These are phyloP conservation scores for Psilocybe tampanensis DNA, from an alignment of 768 basidiomycete genomes.

Conservation along the genomic window DNA sequence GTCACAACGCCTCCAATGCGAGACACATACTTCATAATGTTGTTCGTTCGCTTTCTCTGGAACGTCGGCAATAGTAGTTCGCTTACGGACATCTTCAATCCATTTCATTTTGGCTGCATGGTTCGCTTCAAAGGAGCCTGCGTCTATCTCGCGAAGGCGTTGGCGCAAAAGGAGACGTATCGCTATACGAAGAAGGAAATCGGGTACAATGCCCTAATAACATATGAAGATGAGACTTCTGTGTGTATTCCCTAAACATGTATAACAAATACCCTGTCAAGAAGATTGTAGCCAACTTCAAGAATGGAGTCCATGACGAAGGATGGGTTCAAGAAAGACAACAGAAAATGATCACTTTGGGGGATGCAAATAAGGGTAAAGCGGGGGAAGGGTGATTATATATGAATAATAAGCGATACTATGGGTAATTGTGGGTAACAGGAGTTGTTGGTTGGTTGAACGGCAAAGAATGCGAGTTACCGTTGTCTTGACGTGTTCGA, in stretches of 20 bases:
- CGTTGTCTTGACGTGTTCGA: constrained; percentile 12
- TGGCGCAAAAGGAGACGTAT: constrained; percentile 48
- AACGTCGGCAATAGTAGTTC: constrained; percentile 57
- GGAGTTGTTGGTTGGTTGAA: neutral
- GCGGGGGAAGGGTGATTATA: neutral
- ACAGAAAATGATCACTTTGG: neutral
- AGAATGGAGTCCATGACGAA: constrained; percentile 51
- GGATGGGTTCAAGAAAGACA: constrained; percentile 43
- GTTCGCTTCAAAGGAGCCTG: constrained; percentile 59
- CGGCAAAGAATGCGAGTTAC: constrained; percentile 7
- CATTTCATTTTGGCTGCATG: constrained; percentile 69
- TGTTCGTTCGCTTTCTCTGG: constrained; percentile 75
- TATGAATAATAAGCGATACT: constrained; percentile 10
- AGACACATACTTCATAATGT: constrained; percentile 62
- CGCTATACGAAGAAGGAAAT: constrained; percentile 43
- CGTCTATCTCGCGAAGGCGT: constrained; percentile 61
- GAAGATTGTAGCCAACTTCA: constrained; percentile 37
- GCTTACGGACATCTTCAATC: constrained; percentile 56
- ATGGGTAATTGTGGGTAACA: neutral
- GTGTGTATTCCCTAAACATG: neutral
- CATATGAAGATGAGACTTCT: neutral
- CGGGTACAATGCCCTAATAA: constrained; percentile 60
- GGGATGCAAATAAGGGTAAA: neutral
- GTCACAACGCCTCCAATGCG: neutral
- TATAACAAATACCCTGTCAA: constrained; percentile 23